Evolutionary conservation across 306 rosid species (phyloP), one percentile per base, ranked within the genome.

Genomic region (Delonix regia): DNA sequence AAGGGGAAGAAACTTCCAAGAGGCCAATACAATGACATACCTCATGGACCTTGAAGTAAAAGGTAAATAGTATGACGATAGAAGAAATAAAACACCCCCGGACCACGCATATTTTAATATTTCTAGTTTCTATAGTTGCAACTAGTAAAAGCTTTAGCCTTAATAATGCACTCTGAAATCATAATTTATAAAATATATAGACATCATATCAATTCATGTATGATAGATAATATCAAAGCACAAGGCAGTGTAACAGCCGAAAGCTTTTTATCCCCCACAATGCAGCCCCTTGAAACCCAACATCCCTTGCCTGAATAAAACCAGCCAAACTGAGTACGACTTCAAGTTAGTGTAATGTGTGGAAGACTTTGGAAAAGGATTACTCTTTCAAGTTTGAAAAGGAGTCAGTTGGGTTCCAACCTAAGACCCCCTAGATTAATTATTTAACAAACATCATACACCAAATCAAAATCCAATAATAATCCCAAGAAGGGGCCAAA

Each of bases 401-500:
- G 57, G 21, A 59, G 22, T 18, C 6, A 27, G 7, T 9, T 10
- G 2, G 69, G 18, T 59, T 39, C 7, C 4, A 57, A 39, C 41
- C 18, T 45, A 42, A 39, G 42, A 57, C 44, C 51, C 41, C 39
- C 56, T 53, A 73, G 25, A 49, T 64, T n/a, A 63, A 36, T 11
- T 38, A 19, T 5, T 65, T 39, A 21, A 8, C 71, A 38, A 0
- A 36, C 7, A 34, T 55, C 13, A 39, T 24, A 21, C 18, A 38
- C 14, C 49, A 9, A 11, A 65, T 7, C 45, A 36, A 39, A 5
- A 25, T 19, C 52, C 71, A 9, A 10, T 4, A 41, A 19, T 2
- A 41, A 66, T 39, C 71, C 19, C 27, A 12, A 66, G 48, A 64
- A 16, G 18, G 19, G 51, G 51, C 19, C 64, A 51, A 90, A 92